These are phyloP conservation scores for Rhamnella rubrinervis DNA, from an alignment of 331 rosid genomes.

Conservation along the genomic window DNA sequence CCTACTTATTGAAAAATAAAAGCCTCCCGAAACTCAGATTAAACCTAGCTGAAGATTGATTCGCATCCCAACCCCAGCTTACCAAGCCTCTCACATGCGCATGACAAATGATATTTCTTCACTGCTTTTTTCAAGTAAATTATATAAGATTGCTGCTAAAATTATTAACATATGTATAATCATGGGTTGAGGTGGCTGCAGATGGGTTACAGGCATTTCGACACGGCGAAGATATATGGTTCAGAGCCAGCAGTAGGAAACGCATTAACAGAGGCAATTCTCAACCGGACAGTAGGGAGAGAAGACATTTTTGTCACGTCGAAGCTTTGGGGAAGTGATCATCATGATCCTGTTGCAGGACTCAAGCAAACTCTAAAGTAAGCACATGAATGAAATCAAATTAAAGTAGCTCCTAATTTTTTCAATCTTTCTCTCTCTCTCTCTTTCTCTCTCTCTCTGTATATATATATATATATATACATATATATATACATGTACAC, in stretches of 20 bases:
- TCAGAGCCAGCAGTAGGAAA: constrained; percentile 78
- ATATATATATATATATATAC: too few relatives aligned
- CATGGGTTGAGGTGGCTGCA: constrained; percentile 23
- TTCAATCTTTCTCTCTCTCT: too few relatives aligned
- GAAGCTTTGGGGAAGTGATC: constrained; percentile 88
- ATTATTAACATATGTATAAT: too few relatives aligned
- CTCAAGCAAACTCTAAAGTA: constrained; percentile 66
- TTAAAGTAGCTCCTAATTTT: too few relatives aligned
- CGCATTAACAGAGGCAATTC: constrained; percentile 54
- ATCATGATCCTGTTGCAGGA: constrained; percentile 89
- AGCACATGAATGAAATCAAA: not conserved
- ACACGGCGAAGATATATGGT: constrained; percentile 83
- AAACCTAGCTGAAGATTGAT: too few relatives aligned
- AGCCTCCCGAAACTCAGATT: too few relatives aligned
- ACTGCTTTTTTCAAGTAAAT: not conserved
- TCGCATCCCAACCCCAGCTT: too few relatives aligned
- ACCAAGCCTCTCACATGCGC: too few relatives aligned
- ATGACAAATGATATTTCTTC: too few relatives aligned
- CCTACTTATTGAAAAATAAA: too few relatives aligned
- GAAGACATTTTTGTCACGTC: constrained; percentile 79
- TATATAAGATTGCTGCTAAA: not conserved
- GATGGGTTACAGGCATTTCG: constrained; percentile 92
- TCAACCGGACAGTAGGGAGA: constrained; percentile 40
- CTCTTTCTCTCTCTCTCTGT: too few relatives aligned
- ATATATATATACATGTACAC: not conserved